Evolutionary conservation across 1,284 basidiomycete genomes (phyloP), one percentile per base, ranked within the genome.

Genomic region (Leccinum colubrinum): DNA sequence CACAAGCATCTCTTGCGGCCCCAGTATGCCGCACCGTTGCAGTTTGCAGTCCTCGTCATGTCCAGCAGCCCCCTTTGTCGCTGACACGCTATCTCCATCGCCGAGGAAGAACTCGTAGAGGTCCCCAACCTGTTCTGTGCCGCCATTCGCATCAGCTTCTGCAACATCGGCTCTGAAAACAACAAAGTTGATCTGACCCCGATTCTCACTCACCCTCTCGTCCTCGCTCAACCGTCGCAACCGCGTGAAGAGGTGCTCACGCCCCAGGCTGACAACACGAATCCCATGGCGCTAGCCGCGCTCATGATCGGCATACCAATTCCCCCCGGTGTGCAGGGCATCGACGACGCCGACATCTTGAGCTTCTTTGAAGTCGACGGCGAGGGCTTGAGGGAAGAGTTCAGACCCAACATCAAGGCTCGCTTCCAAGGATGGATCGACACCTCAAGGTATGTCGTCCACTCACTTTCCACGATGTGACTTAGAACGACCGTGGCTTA

Each of bases 241-340:
- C 6, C 80, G 84, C 51, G 70, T 86, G 4, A 77, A 81, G 59
- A 70, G 72, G 72, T 85, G 12, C 62, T 75, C 6, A 83, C 85
- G 0, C 79, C 80, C 0, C 74, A 76, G 1, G 58, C 67, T 5
- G 71, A 74, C 0, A 70, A 75, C 1, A 59, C 81, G 20, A 76
- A 84, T 62, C 85, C 85, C 1, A 78, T 87, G 77, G 80, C 83
- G 3, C 81, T 88, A 60, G 85, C 86, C 0, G 86, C 86, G n/a
- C 81, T 88, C 78, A 81, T 89, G 79, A 86, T 88, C 76, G 87
- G 86, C 0, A 68, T 89, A 8, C 85, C 86, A 33, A 67, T 81
- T 11, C 70, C 79, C 12, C 73, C 76, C 0, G 76, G 72, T 74
- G 78, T 30, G 27, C 65, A 69, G 2, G 63, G 59, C 6, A 9